Evolutionary conservation across 495 filamentous ascomycete genomes (phyloP).

Genomic region (Penicillium pulvis): DNA sequence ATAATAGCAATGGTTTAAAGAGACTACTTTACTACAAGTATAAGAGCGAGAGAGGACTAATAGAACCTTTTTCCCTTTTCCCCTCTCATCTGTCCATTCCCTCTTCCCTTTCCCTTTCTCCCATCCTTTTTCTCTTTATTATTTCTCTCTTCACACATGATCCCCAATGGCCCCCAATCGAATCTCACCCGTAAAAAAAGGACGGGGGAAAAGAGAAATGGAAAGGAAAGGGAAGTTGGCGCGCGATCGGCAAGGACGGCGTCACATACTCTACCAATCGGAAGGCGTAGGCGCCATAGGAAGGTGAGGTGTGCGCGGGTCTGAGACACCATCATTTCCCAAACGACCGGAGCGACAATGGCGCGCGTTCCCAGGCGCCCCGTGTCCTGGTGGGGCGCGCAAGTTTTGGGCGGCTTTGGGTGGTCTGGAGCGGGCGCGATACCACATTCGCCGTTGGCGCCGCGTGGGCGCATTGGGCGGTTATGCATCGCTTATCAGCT

Average conservation of each 20-base stretch:
- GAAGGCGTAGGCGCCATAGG: conserved; percentile 25
- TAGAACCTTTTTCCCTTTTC: not conserved
- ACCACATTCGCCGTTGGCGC: conserved; percentile 24
- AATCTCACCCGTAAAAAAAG: not conserved
- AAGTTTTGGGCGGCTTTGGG: conserved; percentile 7
- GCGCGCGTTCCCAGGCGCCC: conserved; percentile 31
- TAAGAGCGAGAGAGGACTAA: not conserved
- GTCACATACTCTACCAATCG: conserved; percentile 33
- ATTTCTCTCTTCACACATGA: not conserved
- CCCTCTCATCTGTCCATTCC: not conserved
- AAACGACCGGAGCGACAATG: conserved; percentile 27
- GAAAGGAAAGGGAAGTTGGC: conserved; percentile 36
- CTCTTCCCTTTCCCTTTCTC: not conserved
- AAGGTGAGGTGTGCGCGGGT: conserved; percentile 28
- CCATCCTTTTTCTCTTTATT: not conserved
- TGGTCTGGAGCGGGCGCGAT: conserved; percentile 6
- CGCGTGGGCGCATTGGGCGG: conserved; percentile 31
- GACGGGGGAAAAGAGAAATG: conserved; percentile 1
- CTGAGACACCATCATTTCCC: conserved; percentile 30
- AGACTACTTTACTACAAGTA: conserved; percentile 2
- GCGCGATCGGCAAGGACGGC: conserved; percentile 48
- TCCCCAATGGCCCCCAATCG: not conserved
- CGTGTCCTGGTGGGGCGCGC: conserved; percentile 18
- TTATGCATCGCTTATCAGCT: conserved; percentile 35
- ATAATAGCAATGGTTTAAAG: conserved; percentile 5